Evolutionary conservation across 2,329 filamentous ascomycete genomes (phyloP).

Genomic region (Colletotrichum theobromicola): DNA sequence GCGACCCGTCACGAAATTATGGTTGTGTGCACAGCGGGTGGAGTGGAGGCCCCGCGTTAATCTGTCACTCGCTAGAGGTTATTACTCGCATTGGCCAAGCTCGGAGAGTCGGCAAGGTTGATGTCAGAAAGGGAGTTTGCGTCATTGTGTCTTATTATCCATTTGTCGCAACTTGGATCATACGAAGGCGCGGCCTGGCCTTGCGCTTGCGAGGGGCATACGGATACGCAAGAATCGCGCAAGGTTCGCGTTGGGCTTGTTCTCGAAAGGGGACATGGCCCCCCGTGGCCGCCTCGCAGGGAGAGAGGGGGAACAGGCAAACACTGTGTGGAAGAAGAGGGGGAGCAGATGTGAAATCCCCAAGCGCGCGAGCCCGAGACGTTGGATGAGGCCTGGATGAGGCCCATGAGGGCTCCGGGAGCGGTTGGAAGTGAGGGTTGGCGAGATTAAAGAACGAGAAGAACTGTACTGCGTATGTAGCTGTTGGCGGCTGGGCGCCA

Average conservation of each 20-base stretch:
- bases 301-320: neutral
- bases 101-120: neutral
- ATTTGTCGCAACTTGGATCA: neutral
- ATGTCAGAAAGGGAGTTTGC: neutral
- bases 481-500: slow-evolving; percentile 8
- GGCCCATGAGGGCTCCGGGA: neutral
- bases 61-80: slow-evolving; percentile 18
- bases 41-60: slow-evolving; percentile 1
- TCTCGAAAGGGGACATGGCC: neutral
- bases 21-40: slow-evolving; percentile 9
- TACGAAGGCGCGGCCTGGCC: neutral
- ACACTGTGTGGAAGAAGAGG: neutral
- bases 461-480: no score
- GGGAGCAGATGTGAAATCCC: neutral
- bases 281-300: neutral
- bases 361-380: slow-evolving; percentile 5
- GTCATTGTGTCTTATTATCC: neutral
- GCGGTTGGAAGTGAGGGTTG: neutral
- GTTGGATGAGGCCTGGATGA: neutral
- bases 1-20: neutral
- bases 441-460: slow-evolving; percentile 1
- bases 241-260: neutral
- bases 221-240: neutral
- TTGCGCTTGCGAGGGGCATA: neutral
- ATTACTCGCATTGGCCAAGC: slow-evolving; percentile 7